Base-by-base conservation (phyloP, 1,139 yeast species). In the Taphrina betulina region DNA sequence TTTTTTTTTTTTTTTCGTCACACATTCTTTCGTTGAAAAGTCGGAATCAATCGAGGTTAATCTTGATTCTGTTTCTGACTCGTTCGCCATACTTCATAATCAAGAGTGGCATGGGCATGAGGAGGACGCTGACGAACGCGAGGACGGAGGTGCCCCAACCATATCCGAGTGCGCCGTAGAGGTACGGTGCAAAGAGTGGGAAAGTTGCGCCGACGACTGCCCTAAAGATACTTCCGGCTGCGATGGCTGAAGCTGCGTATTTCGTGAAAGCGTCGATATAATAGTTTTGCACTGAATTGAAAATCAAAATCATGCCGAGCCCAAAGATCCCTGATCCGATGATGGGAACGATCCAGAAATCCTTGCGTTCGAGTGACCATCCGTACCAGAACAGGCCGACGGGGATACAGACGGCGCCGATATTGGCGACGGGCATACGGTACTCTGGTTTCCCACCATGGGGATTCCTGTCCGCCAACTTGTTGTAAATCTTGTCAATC, bases 71-170 rank as follows among this genome's bases (percentile, higher is more conserved):
- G n/a, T 14, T 41, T 77, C 59, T 35, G 22, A 57, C 28, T 10
- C 46, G 45, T 3, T 42, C 50, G n/a, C 59, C 95, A 64, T 73
- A 78, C 29, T 70, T 70, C 73, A 83, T 85, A 67, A 89, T 87
- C 8, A 79, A 77, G 67, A 82, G 84, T n/a, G 96, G 96, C 62
- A 89, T 79, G 14, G 79, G 70, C 61, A 86, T 77, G 63, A 88
- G 86, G 1, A 85, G 94, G 60, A 87, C 77, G 12, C 94, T 80
- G 63, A 89, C 78, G 66, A 88, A 88, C 0, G 95, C 96, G 65
- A 89, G 74, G 59, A 88, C 71, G 79, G 86, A 85, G 62, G 85
- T 79, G 17, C 94, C 95, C 94, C 95, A 85, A 63, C 82, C 83
- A 48, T 83, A 74, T 2, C 94, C 94, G 63, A 86, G 72, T 46